Evolutionary conservation across 371 early-diverging fungal genomes (phyloP), one percentile per base, ranked within the genome.

Genomic region (Rhizomucor miehei): DNA sequence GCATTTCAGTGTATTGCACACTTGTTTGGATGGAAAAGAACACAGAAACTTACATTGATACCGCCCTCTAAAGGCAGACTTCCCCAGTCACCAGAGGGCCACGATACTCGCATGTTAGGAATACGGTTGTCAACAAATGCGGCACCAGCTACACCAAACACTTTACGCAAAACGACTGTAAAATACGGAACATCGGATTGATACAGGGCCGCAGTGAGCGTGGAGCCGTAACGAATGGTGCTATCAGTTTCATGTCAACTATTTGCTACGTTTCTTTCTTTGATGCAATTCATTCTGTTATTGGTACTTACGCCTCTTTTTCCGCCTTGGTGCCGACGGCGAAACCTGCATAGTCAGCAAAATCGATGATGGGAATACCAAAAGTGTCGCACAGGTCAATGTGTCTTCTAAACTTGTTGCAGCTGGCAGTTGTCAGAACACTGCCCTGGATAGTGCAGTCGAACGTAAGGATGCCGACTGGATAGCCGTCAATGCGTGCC

Each of bases 121-220:
- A 66, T 46, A 25, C 73, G 66, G 38, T 73, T 71, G 44, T 71
- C 73, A 14, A 76, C 73, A 59, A 76, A 73, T 25, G 77, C 73
- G n/a, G 67, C 77, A 38, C 77, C 77, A 1, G 73, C 77, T 19
- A 76, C 77, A 54, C 77, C 77, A 67, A 76, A 76, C 6, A 73
- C 71, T 52, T 70, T 72, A 25, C 77, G 73, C 20, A 76, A 50
- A 1, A 76, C 57, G 40, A 76, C 69, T 21, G 62, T 70, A 52
- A 73, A 76, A 39, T 72, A 68, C 20, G 73, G 77, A 9, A 76
- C 68, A 53, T 72, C 73, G 14, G 59, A 67, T 52, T 76, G 77
- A 51, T 76, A 76, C 17, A 76, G 52, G 13, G 77, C 71, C 10
- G 77, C 73, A 8, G 71, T 71, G 23, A 73, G 51, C 17, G 77